phyloP scores from a whole-genome alignment of 306 rosid genomes.

The Prunus campanulata region DNA sequence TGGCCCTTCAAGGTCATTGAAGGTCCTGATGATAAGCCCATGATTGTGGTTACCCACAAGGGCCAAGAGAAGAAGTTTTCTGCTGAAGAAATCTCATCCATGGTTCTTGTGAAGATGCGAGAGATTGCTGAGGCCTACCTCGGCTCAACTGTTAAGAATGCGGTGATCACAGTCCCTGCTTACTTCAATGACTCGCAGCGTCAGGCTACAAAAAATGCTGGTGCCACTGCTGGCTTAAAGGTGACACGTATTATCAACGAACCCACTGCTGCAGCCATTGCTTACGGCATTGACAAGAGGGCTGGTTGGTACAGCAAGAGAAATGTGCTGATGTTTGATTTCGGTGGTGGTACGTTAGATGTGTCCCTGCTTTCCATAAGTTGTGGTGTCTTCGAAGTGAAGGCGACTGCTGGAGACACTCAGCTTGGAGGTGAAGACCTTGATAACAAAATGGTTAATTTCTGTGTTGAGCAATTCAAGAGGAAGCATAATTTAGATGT shows the following conservation, averaged over 20 bases:
- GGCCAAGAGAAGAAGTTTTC: background rate
- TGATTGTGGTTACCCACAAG: background rate
- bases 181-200: slow-evolving; percentile 5
- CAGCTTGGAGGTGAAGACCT: slow-evolving; percentile 16
- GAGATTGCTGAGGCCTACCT: slow-evolving; percentile 1
- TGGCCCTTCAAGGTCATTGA: background rate
- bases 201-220: slow-evolving; percentile 2
- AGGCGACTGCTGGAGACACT: slow-evolving; percentile 8
- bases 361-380: slow-evolving; percentile 9
- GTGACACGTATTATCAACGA: slow-evolving; percentile 6
- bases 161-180: slow-evolving; percentile 3
- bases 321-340: slow-evolving; percentile 4
- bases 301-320: slow-evolving; percentile 1
- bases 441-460: slow-evolving; percentile 1
- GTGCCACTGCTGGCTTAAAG: background rate
- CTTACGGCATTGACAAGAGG: background rate
- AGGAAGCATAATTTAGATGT: background rate
- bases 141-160: background rate
- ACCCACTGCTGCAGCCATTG: slow-evolving; percentile 9
- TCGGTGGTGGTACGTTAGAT: slow-evolving; percentile 9
- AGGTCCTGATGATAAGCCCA: background rate
- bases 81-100: background rate
- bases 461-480: slow-evolving; percentile 1
- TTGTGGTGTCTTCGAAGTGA: background rate
- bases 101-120: background rate